Evolutionary conservation across 1,139 yeast genomes (phyloP), one percentile per base, ranked within the genome.

Genomic region (Blastobotrys petasosporus): DNA sequence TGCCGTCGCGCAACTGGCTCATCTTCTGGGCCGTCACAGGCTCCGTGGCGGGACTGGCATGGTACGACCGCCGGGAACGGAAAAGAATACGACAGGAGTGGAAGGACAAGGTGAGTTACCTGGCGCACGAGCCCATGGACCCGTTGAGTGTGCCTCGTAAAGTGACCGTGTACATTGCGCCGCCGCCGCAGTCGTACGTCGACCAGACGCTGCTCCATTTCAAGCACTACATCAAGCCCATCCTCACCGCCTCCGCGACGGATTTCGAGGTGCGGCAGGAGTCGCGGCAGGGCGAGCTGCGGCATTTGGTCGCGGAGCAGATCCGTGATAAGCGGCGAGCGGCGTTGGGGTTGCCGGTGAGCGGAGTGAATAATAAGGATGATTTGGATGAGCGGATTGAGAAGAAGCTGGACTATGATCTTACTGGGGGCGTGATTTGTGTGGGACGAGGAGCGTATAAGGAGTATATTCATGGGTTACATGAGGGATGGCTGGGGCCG

Each of bases 401-500:
- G 16, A 46, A 55, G n/a, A 57, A 58, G 42, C 43, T 65, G 32
- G 46, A 44, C 12, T 52, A 56, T 15, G 67, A 68, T 47, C 47
- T 46, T 2, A 56, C 65, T n/a, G 97, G 97, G 16, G 98, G 98
- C 42, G 82, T 88, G 11, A 76, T 94, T 20, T 86, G 97, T 63
- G 70, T 94, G 30, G 99, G 99, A 2, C 75, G 99, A 62, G 98
- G 98, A 48, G 92, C 97, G 0, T 92, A 79, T 65, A 92, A 90
- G 64, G 99, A 94, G 69, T 94, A 86, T 61, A 65, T 94, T 47
- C 76, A 78, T 44, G 99, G 98, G 6, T 64, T 94, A 8, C 97
- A 92, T 59, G 98, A 94, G 67, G 99, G 98, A 7, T 74, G 94
- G 61, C 68, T 94, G 43, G 98, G 98, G 0, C 97, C 97, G 1